Base-by-base conservation (phyloP, 2,329 filamentous ascomycete genomes). In the Diaporthe batatas region DNA sequence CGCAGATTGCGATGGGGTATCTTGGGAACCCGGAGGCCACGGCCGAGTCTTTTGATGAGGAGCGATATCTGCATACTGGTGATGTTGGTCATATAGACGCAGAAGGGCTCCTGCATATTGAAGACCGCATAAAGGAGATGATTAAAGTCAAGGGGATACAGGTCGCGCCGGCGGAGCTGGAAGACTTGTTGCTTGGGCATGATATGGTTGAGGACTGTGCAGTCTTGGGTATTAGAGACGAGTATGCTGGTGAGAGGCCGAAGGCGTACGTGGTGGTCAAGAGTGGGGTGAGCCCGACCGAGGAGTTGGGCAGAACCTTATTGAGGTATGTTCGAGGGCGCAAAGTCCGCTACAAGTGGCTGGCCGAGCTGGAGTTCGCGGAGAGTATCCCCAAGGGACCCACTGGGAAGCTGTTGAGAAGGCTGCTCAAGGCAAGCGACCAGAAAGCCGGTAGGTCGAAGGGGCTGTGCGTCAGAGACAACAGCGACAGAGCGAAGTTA, bases 71-170 rank as follows among this genome's bases (percentile, higher is more conserved):
- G 23, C 86, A 90, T 72, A 92, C 91, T 0, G 91, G 84, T 0
- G 88, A 91, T 70, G 84, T 88, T 54, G 91, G 89, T 2, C 79
- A 81, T 8, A 86, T 92, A 18, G 87, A 90, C 68, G 77, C 80
- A 0, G 85, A 90, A 72, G 89, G 88, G 0, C 83, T 90, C 75
- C 82, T 92, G 12, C 85, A 86, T 36, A 90, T 91, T 71, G 84
- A 85, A 1, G 90, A 92, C 76, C 85, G 90, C 0, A 89, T 92
- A 78, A 93, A 92, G 81, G 90, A 92, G 79, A 88, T 81, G 73
- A 81, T 82, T 69, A 82, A 82, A 70, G 79, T 80, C 21, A 81
- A 79, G 53, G 80, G 80, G 6, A 75, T 77, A 23, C 78, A 80
- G 23, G 79, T 81, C 3, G 76, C 80, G 1, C 80, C 79, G 3